Base-by-base conservation (phyloP, 1,284 basidiomycete genomes). In the Coriolopsis trogii region DNA sequence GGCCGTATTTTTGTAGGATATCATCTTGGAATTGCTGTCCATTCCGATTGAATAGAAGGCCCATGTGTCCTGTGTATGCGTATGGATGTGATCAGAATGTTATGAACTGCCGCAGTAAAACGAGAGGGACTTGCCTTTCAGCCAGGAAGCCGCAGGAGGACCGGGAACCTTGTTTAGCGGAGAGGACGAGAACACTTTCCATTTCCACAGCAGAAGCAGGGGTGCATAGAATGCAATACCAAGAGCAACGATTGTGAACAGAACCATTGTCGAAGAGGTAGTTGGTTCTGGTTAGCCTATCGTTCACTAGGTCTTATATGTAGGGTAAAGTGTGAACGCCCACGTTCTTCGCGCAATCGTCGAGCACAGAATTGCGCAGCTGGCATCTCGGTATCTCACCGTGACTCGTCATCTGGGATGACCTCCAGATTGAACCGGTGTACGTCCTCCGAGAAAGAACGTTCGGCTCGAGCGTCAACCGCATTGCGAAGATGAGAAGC, bases 121-220 rank as follows among this genome's bases (percentile, higher is more conserved):
- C 8, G 23, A 13, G 4, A 26, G 3, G 12, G 12, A 46, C 38
- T 23, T 23, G 30, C 37, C 46, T 31, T 41, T 47, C n/a, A 39
- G 20, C 10, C 13, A 33, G n/a, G 46, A 47, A 12, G 26, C 16
- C 8, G 46, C 18, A 7, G 29, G 28, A n/a, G 46, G 46, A 13
- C 46, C 46, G 10, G 46, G 46, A 21, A 47, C 41, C 25, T 21
- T 29, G 26, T 47, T 23, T 13, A 47, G 46, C 5, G 46, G 37
- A 10, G 46, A 47, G 7, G 18, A 8, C 16, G 43, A 46, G 10
- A 20, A 28, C 12, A 13, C 13, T 13, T 25, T 23, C 6, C 26
- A 9, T 25, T 46, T 46, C 43, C 34, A 28, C 4, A 37, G 10
- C 8, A 46, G 6, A 3, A 46, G n/a, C 15, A 46, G n/a, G 4